Base-by-base conservation (phyloP, 257 asterid species). In the Solanum habrochaites region DNA sequence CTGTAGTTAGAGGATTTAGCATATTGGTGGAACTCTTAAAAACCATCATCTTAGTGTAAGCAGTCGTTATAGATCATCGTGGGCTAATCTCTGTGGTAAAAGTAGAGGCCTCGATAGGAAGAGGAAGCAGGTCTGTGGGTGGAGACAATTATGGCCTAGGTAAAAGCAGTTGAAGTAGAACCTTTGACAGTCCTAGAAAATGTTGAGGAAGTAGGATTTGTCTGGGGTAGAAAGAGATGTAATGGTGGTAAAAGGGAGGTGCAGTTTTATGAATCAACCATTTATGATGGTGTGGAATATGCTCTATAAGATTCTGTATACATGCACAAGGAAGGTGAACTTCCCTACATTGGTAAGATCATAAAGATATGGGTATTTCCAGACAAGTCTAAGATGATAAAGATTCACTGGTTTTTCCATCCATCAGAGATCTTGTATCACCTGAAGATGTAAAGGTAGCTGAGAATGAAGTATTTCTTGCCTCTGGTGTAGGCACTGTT, bases 331-430 rank as follows among this genome's bases (percentile, higher is more conserved):
- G 83, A 91, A 45, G 91, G 86, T 43, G 90, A 89, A 75, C 83
- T 89, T 4, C 98, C 99, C 1, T 91, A 92, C 87, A 89, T 96
- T 58, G 99, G 94, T 27, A 95, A 93, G 84, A 87, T 96, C 60
- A 66, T 94, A 15, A 94, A 93, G 92, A 92, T 94, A 74, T 94
- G 98, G 99, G 95, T 90, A 89, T 71, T 31, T 52, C 31, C 58
- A 12, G 92, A 89, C 9, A 89, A 88, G 83, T 62, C 91, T 15
- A 95, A 88, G 88, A 91, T 32, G 90, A 58, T 96, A 40, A 96
- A 94, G 88, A 87, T 94, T 83, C 99, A 96, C 0, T 96, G 99
- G 98, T 95, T 93, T 92, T 96, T 95, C 74, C 91, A 91, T 45
- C 98, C 97, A 42, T 85, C 92, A 1, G 99, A 96, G 88, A 92